These are phyloP conservation scores for Pestalotiopsis sp. DNA, from an alignment of 2,329 filamentous ascomycete species.

Conservation along the genomic window DNA sequence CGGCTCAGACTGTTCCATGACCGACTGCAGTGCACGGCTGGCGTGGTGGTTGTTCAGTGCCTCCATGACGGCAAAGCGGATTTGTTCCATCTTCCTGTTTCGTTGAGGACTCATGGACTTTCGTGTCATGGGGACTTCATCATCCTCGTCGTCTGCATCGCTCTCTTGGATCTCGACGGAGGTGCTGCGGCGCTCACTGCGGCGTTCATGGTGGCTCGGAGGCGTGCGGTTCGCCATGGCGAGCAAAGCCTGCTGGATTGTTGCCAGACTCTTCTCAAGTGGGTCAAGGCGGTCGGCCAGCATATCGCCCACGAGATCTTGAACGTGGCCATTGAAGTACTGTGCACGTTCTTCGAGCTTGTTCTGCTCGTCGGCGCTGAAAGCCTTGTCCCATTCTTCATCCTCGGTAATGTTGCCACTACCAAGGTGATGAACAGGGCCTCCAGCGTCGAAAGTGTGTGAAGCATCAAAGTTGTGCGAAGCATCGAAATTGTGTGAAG, in stretches of 20 bases:
- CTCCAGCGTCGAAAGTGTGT: slow-evolving; percentile 39
- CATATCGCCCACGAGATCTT: slow-evolving; percentile 79
- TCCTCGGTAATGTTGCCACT: slow-evolving; percentile 65
- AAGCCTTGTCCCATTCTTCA: slow-evolving; percentile 91
- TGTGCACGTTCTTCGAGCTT: slow-evolving; percentile 80
- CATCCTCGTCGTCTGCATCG: slow-evolving; percentile 93
- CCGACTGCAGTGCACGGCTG: slow-evolving; percentile 35
- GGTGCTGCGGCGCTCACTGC: slow-evolving; percentile 59
- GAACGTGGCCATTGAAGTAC: slow-evolving; percentile 91
- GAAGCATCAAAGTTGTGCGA: slow-evolving; percentile 17
- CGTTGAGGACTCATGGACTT: slow-evolving; percentile 77
- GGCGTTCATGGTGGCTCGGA: slow-evolving; percentile 50
- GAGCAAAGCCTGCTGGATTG: slow-evolving; percentile 72
- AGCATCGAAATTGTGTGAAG: slow-evolving; percentile 34
- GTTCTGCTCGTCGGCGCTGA: slow-evolving; percentile 80
- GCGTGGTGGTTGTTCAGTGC: slow-evolving; percentile 65
- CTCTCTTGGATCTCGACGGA: slow-evolving; percentile 77
- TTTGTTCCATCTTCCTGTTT: slow-evolving; percentile 81
- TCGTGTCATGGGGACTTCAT: slow-evolving; percentile 62
- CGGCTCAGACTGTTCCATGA: slow-evolving; percentile 26
- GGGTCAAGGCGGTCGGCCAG: slow-evolving; percentile 78
- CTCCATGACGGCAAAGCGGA: slow-evolving; percentile 73
- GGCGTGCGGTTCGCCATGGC: slow-evolving; percentile 57
- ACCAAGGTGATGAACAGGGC: slow-evolving; percentile 65
- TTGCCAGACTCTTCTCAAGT: slow-evolving; percentile 75